Evolutionary conservation across 352 stramenopile genomes (phyloP), one percentile per base, ranked within the genome.

Genomic region (Globisporangium camurandrum): DNA sequence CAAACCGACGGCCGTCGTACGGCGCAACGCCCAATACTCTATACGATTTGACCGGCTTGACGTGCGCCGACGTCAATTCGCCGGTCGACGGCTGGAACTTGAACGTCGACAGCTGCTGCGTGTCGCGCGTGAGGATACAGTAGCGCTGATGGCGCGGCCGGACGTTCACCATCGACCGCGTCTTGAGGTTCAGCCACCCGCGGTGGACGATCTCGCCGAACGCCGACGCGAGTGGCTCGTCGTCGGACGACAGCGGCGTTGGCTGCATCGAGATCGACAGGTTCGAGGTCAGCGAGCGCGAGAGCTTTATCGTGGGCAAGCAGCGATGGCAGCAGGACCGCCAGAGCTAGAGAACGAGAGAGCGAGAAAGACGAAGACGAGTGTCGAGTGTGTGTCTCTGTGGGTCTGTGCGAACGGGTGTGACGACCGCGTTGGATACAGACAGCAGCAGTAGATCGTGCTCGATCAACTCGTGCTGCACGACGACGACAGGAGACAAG

Each of bases 181-280:
- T 93, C 69, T 93, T 93, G 57, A 93, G 75, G 51, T 90, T 87
- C 22, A 93, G 66, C 81, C 81, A 93, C 3, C 81, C 81, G 46
- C 77, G 79, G 54, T 86, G 68, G 40, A 90, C 65, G 45, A 93
- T 67, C 66, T 88, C 75, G 34, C 76, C 78, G 23, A 86, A 84
- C 19, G 66, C 66, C 31, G 76, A 84, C 38, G 67, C 43, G 24
- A 84, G 46, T 49, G 66, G 67, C 23, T 61, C 67, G 59, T 78
- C 70, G 40, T 84, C 66, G 50, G 69, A 76, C 42, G 66, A 72
- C 43, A 82, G 56, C 54, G 43, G 48, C 53, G 73, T 84, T 43
- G 71, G 61, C 54, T 84, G 72, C 59, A 88, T 73, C 44, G 57
- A 34, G 52, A 59, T 59, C 48, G 64, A 56, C 27, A 51, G n/a